These are phyloP conservation scores for Aspergillus incahuasiensis DNA, from an alignment of 495 filamentous ascomycete species.

Conservation along the genomic window DNA sequence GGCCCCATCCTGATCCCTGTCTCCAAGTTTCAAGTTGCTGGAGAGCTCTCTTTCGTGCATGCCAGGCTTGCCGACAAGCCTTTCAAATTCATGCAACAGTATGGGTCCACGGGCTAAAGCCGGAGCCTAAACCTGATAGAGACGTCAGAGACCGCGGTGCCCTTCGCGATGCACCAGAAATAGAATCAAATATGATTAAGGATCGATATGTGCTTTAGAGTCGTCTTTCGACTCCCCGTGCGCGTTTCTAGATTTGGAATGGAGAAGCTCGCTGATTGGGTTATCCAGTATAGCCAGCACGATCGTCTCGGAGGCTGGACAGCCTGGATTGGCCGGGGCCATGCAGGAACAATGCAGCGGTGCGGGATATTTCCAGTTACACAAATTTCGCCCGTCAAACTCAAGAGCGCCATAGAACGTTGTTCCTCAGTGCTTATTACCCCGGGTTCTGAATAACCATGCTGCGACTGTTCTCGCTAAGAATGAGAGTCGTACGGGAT, in stretches of 20 bases:
- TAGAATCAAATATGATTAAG: background rate
- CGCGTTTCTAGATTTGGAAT: background rate
- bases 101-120: background rate
- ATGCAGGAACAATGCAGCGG: slow-evolving; percentile 1
- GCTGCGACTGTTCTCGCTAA: background rate
- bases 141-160: background rate
- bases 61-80: background rate
- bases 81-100: background rate
- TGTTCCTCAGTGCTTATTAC: background rate
- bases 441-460: background rate
- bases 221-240: background rate
- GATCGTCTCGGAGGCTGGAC: background rate
- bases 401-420: background rate
- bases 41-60: background rate
- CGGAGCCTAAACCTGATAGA: background rate
- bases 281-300: background rate
- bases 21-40: slow-evolving; percentile 6
- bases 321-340: background rate
- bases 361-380: slow-evolving; percentile 3
- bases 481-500: background rate
- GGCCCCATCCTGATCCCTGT: background rate
- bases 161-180: background rate
- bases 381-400: background rate
- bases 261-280: background rate
- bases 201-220: background rate